phyloP scores from a whole-genome alignment of 1,139 yeast genomes.

The Pichia sp. region DNA sequence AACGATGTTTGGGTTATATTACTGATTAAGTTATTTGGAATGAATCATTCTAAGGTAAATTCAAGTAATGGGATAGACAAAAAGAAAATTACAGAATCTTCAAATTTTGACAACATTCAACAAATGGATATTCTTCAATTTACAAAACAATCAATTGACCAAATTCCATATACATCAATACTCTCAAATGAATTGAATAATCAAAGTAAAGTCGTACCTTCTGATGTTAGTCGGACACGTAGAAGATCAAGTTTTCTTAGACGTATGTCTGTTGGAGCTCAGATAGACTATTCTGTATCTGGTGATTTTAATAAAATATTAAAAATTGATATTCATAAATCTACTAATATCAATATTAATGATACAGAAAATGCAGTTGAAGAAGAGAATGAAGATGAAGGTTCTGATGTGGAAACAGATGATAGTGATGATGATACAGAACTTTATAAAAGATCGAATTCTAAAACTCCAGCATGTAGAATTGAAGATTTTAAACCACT shows the following conservation, averaged over 20 bases:
- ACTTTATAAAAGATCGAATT: slow-evolving; percentile 10
- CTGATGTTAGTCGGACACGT: neutral
- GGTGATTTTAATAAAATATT: neutral
- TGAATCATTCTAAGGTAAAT: too few species aligned
- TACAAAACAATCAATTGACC: neutral
- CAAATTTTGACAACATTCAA: too few species aligned
- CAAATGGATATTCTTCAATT: neutral
- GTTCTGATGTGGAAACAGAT: neutral
- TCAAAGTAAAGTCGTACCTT: neutral
- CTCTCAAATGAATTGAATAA: slow-evolving; percentile 1
- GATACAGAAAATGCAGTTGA: slow-evolving; percentile 12
- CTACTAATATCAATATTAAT: slow-evolving; percentile 6
- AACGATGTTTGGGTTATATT: too few species aligned
- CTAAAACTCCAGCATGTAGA: slow-evolving; percentile 26
- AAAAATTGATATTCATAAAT: slow-evolving; percentile 5
- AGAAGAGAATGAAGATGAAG: slow-evolving; percentile 4
- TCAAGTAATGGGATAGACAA: too few species aligned
- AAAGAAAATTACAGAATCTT: too few species aligned
- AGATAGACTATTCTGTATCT: neutral
- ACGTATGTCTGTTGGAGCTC: slow-evolving; percentile 22
- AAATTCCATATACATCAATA: neutral
- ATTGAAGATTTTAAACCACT: slow-evolving; percentile 65
- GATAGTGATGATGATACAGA: slow-evolving; percentile 5
- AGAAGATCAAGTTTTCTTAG: slow-evolving; percentile 22
- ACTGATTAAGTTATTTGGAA: too few species aligned